Evolutionary conservation across 208 protist genomes (phyloP).

Genomic region (Naegleria fowleri): DNA sequence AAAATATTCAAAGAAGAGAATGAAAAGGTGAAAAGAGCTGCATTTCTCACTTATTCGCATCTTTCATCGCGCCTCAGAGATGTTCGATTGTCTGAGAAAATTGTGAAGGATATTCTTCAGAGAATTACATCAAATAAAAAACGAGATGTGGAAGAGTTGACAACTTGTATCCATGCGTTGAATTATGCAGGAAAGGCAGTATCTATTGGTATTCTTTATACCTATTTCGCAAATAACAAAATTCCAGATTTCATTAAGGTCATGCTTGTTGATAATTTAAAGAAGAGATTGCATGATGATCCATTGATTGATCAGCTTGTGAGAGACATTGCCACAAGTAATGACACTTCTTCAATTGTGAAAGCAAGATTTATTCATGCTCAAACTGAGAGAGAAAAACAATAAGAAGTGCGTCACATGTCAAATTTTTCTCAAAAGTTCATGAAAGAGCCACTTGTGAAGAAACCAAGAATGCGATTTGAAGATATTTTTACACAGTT

Average conservation of each 20-base stretch:
- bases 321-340: neutral
- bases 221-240: neutral
- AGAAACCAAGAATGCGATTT: neutral
- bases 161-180: neutral
- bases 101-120: neutral
- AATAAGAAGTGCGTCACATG: neutral
- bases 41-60: neutral
- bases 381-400: neutral
- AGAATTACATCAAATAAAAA: neutral
- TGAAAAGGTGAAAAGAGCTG: neutral
- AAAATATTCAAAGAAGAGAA: neutral
- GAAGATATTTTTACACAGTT: neutral
- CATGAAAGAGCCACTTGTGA: neutral
- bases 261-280: neutral
- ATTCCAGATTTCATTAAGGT: neutral
- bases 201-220: neutral
- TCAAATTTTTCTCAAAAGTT: neutral
- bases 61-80: neutral
- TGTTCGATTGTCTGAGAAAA: neutral
- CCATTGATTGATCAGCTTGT: neutral
- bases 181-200: neutral
- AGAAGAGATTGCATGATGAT: neutral
- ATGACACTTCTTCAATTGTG: neutral
- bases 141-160: neutral
- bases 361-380: neutral